Percentiles rank a stretch among this genome's conserved stretches.
Evolutionary conservation across 2,329 filamentous ascomycete genomes (phyloP).

Genomic region (Sporothrix pseudoabietina): DNA sequence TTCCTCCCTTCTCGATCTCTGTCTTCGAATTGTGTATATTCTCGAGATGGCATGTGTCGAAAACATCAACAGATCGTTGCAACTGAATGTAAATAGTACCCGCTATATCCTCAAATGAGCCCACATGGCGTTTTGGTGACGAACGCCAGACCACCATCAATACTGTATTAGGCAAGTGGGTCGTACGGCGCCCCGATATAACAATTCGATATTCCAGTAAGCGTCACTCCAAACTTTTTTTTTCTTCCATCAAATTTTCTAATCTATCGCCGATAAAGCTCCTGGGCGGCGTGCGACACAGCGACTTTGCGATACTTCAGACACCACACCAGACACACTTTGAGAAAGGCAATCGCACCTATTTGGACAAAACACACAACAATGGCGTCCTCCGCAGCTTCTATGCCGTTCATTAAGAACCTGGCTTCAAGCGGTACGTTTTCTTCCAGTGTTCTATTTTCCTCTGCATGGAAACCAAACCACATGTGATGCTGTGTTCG

Average conservation of each 20-base stretch:
- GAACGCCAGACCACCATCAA: neutral
- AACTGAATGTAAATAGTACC: too few species aligned
- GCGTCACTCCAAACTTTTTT: conserved; percentile 5
- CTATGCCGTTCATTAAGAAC: conserved; percentile 77
- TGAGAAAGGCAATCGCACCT: neutral
- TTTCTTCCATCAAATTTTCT: conserved; percentile 24
- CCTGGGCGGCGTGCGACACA: conserved; percentile 11
- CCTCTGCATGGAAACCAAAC: neutral
- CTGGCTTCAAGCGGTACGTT: conserved; percentile 78
- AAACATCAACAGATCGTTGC: too few species aligned
- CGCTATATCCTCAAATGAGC: too few species aligned
- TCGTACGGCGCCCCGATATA: neutral
- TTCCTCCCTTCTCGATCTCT: too few species aligned
- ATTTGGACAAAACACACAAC: neutral
- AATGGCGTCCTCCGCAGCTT: conserved; percentile 50
- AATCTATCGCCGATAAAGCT: conserved; percentile 20
- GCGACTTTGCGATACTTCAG: neutral
- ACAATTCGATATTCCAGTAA: conserved; percentile 11
- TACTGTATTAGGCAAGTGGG: neutral
- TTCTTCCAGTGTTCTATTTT: neutral
- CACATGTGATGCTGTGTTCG: conserved; percentile 1
- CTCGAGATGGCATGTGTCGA: too few species aligned
- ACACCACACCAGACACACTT: neutral
- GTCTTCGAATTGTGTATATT: too few species aligned
- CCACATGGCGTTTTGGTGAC: neutral